Percentiles rank a stretch among this genome's conserved stretches.
phyloP scores from a whole-genome alignment of 2,329 filamentous ascomycete genomes.

The Apiospora sp. region DNA sequence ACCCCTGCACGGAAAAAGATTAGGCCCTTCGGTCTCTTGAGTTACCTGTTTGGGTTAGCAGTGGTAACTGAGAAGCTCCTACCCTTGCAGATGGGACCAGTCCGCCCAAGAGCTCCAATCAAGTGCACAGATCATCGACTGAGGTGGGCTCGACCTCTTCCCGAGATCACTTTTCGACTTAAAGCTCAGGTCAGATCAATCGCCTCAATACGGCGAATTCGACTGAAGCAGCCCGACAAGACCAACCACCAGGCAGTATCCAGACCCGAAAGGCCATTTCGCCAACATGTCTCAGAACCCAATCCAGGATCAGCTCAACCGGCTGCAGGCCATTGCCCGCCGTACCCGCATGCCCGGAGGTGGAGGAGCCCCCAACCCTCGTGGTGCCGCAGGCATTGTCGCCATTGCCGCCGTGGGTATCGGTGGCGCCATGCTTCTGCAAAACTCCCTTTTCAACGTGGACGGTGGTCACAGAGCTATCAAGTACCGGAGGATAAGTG shows the following conservation, averaged over 20 bases:
- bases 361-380: constrained; percentile 51
- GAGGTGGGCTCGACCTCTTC: neutral
- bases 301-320: constrained; percentile 40
- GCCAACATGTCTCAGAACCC: constrained; percentile 42
- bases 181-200: constrained; percentile 4
- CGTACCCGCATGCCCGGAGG: constrained; percentile 34
- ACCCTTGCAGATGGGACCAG: constrained; percentile 12
- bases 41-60: constrained; percentile 12
- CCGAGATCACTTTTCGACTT: constrained; percentile 23
- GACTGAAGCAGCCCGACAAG: constrained; percentile 6
- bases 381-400: constrained; percentile 49
- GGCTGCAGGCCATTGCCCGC: constrained; percentile 40
- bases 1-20: constrained; percentile 18
- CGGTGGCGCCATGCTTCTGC: constrained; percentile 59
- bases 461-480: constrained; percentile 99
- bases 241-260: neutral
- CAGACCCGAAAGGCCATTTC: neutral
- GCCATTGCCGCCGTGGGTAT: constrained; percentile 52
- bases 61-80: neutral
- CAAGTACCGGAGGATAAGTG: constrained; percentile 93
- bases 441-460: constrained; percentile 78
- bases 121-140: constrained; percentile 6
- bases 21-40: neutral
- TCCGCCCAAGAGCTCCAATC: constrained; percentile 10
- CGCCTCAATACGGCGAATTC: neutral